Evolutionary conservation across 2,329 filamentous ascomycete genomes (phyloP), one percentile per base, ranked within the genome.

Genomic region (Eutypa lata): DNA sequence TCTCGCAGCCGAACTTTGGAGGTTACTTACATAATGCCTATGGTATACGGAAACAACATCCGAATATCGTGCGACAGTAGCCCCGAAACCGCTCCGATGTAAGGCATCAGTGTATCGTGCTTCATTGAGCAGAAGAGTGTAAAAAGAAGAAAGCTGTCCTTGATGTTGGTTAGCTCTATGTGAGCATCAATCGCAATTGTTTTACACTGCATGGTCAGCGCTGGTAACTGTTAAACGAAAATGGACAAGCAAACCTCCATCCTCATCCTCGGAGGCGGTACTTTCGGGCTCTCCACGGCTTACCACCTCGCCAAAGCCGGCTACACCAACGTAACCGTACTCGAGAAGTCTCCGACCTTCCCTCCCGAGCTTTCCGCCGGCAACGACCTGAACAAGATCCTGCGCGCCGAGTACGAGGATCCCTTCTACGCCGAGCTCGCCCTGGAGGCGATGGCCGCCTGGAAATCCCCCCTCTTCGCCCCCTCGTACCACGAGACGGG

Each of bases 351-450:
- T 6, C 10, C 50, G 2, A 51, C 53, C 2, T 53, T 64, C 19
- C 77, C 77, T 3, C 73, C 76, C 3, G 65, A 53, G 1, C 69
- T 68, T 60, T 83, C 82, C 0, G 83, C 81, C 0, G 81, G 76
- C 19, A 81, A 82, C 53, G 81, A 86, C 56, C 62, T 85, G 24
- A 86, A 85, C 63, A 86, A 86, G 65, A 84, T 85, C 51, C 71
- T 85, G 35, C 74, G 81, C 2, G 79, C 76, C 4, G 80, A 84
- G 57, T 84, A 84, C 53, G 78, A 81, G 55, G 79, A 83, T 53
- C 69, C 72, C 0, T 82, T 81, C 51, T 84, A 85, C 53, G 79
- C 79, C 0, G 71, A 81, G 2, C 61, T 83, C 43, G 76, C 80
- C 2, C 67, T 82, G 50, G 78, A 80, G 72, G 80, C 81, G 0